Evolutionary conservation across 164 flowering plant genomes (phyloP).

Genomic region (Warburgia ugandensis): DNA sequence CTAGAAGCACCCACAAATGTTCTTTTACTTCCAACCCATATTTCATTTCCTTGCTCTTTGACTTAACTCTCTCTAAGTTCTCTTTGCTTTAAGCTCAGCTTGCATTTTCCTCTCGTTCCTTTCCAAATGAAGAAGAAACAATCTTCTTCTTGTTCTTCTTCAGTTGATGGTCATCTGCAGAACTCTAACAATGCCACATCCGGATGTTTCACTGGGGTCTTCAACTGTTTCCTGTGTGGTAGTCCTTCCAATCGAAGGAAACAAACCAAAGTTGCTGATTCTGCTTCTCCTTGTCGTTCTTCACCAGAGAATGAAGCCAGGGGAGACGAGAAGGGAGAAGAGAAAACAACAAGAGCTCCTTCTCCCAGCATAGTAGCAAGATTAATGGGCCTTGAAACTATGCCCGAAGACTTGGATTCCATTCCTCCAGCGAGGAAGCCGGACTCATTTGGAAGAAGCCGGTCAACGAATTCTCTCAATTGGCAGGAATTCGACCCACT

Average conservation of each 20-base stretch:
- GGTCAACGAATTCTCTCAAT: constrained; percentile 49
- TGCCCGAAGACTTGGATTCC: constrained; percentile 25
- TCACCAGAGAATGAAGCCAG: background rate
- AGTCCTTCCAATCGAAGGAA: constrained; percentile 8
- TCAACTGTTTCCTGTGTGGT: constrained; percentile 36
- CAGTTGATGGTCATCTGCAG: background rate
- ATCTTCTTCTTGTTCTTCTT: constrained; percentile 2
- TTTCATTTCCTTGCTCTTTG: too few relatives aligned
- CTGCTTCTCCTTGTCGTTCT: background rate
- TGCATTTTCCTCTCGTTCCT: constrained; percentile 2
- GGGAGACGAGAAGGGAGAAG: background rate
- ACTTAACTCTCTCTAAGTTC: too few relatives aligned
- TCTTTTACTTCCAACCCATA: too few relatives aligned
- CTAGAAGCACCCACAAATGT: too few relatives aligned
- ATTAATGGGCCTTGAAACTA: constrained; percentile 61
- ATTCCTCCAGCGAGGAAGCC: background rate
- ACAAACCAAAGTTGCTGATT: background rate
- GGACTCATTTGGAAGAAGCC: constrained; percentile 36
- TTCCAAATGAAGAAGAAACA: constrained; percentile 11
- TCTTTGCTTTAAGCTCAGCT: background rate
- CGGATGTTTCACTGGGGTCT: constrained; percentile 35
- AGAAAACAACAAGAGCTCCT: constrained; percentile 10
- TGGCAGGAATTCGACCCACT: constrained; percentile 25
- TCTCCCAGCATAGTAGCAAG: constrained; percentile 47
- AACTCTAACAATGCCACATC: constrained; percentile 10